Base-by-base conservation (phyloP, 108 stramenopile species). In the Fistulifera pelliculosa region DNA sequence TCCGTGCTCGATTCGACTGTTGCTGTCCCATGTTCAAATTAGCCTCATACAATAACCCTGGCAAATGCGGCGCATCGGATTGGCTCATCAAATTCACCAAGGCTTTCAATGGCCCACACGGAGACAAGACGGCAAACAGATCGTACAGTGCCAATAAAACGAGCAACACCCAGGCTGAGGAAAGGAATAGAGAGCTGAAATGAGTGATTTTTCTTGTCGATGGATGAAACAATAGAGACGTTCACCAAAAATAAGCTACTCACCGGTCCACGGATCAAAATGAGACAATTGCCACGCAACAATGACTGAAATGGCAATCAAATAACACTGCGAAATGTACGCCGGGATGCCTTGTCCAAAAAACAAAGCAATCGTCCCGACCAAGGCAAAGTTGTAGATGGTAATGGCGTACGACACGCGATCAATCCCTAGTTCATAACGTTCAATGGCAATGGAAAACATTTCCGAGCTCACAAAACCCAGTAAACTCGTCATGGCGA, bases 31-130 rank as follows among this genome's bases (percentile, higher is more conserved):
- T 11, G 19, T 45, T 17, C 16, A 45, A 6, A 21, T 45, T 26
- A 25, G 94, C 96, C 65, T 98, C 98, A 72, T 97, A 98, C 49
- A 98, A 72, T 47, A 98, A 54, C 11, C 98, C 96, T n/a, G 98
- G 96, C 68, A 98, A 84, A 0, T 68, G 52, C 17, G 90, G 94
- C 10, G 90, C 87, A 60, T 91, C 85, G 28, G 82, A 68, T 56
- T 81, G 65, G 24, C 80, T 77, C 82, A 96, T 87, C 39, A 95
- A 51, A 22, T 87, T 69, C 6, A 97, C 90, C 15, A 98, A 66
- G 1, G 80, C 80, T 54, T 81, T 84, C 27, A 98, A 72, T 7
- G 98, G 98, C 7, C 98, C 98, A 71, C 93, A 96, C 0, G 98
- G 98, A 0, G 95, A 83, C 17, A 98, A 66, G 8, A 98, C 95